A percentile compares a stretch with the other conserved stretches of the same genome.
Conservation (phyloP, 257 asterid genomes). For the Parsonsia alboflavescens region DNA sequence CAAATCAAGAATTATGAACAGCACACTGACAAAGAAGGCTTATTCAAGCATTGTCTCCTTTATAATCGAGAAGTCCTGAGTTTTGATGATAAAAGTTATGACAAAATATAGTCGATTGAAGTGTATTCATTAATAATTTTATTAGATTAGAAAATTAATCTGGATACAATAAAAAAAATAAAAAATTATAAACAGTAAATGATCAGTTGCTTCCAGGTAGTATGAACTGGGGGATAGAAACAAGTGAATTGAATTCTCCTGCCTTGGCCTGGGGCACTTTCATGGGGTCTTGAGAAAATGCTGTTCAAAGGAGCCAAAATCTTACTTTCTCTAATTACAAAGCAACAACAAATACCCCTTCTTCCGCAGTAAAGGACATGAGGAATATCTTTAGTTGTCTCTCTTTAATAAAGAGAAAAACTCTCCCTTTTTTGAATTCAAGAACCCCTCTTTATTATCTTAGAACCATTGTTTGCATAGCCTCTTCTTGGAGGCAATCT, state of each 20-base stretch:
- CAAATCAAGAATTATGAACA: slow-evolving; percentile 2
- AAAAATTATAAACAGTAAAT: too few species aligned
- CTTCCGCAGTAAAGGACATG: slow-evolving; percentile 34
- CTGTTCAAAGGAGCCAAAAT: slow-evolving; percentile 28
- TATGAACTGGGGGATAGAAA: not conserved
- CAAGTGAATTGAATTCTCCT: not conserved
- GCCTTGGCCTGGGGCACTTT: too few species aligned
- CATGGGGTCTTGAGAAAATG: slow-evolving; percentile 13
- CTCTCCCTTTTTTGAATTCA: slow-evolving; percentile 43
- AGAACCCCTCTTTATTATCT: slow-evolving; percentile 15
- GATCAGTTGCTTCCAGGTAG: not conserved
- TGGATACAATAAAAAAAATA: too few species aligned
- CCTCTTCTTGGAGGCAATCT: not conserved
- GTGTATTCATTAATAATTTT: too few species aligned
- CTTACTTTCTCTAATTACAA: slow-evolving; percentile 34
- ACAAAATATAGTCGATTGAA: too few species aligned
- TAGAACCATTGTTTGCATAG: not conserved
- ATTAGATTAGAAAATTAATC: too few species aligned
- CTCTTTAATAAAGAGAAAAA: slow-evolving; percentile 54
- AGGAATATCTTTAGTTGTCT: slow-evolving; percentile 47
- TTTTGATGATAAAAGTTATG: too few species aligned
- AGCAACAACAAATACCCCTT: slow-evolving; percentile 24
- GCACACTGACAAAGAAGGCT: too few species aligned
- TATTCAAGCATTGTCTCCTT: too few species aligned
- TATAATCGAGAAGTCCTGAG: too few species aligned